phyloP scores from a whole-genome alignment of 2,329 filamentous ascomycete genomes.

The Zalaria obscura region DNA sequence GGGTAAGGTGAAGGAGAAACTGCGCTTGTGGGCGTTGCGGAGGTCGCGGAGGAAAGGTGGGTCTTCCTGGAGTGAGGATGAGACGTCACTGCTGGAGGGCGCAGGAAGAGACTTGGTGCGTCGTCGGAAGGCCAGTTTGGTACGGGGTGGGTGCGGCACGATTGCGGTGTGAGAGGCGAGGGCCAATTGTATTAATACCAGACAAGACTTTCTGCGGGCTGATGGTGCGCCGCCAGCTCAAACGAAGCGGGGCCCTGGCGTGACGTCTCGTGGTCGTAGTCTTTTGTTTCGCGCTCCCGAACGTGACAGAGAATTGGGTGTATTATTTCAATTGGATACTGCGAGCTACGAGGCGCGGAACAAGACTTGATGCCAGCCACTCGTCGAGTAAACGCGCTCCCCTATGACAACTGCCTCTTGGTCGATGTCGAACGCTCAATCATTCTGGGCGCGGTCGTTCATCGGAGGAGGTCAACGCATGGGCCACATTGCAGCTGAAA shows the following conservation, averaged over 20 bases:
- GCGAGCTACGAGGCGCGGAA: too few species aligned
- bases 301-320: too few species aligned
- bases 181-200: not conserved
- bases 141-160: constrained; percentile 8
- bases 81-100: constrained; percentile 5
- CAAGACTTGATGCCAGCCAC: too few species aligned
- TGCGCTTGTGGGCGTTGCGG: constrained; percentile 6
- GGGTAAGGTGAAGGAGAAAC: constrained; percentile 1
- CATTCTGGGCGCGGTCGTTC: too few species aligned
- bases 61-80: constrained; percentile 1
- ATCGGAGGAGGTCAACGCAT: too few species aligned
- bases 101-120: constrained; percentile 8
- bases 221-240: constrained; percentile 1
- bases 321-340: too few species aligned
- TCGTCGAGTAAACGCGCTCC: too few species aligned
- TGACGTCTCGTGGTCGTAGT: not conserved
- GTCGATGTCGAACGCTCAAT: too few species aligned
- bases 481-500: too few species aligned
- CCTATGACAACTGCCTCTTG: too few species aligned
- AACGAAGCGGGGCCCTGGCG: not conserved
- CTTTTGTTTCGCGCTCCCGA: too few species aligned
- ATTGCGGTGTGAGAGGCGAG: not conserved
- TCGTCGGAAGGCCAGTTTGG: constrained; percentile 7
- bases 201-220: not conserved
- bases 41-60: constrained; percentile 16